Conservation (phyloP, 192 early-diverging fungal genomes). For the Entomortierella lignicola region DNA sequence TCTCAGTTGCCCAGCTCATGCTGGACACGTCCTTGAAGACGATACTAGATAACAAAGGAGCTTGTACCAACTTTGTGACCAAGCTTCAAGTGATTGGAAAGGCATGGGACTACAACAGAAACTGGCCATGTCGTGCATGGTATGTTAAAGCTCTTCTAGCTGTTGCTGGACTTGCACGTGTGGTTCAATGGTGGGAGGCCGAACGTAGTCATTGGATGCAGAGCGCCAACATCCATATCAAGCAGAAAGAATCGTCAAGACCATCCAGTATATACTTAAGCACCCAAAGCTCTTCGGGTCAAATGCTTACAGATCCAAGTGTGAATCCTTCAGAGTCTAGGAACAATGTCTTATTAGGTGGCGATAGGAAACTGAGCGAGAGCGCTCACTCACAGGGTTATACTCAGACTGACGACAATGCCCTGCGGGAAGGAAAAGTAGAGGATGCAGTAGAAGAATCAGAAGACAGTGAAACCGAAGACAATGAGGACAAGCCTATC, state of each 20-base stretch:
- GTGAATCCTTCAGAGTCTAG: background rate
- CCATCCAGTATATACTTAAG: slow-evolving; percentile 29
- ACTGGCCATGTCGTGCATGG: slow-evolving; percentile 71
- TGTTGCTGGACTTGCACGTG: slow-evolving; percentile 78
- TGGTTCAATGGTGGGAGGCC: slow-evolving; percentile 84
- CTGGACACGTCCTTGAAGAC: slow-evolving; percentile 72
- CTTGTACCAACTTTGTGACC: slow-evolving; percentile 68
- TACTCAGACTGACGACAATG: background rate
- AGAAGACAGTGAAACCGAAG: background rate
- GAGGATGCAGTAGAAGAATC: background rate
- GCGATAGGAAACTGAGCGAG: background rate
- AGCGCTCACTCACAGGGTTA: background rate
- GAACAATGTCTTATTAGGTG: background rate
- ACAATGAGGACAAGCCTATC: slow-evolving; percentile 20
- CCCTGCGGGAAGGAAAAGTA: background rate
- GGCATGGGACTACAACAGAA: slow-evolving; percentile 72
- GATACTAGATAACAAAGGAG: slow-evolving; percentile 69
- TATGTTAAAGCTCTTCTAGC: slow-evolving; percentile 75
- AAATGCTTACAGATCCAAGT: background rate
- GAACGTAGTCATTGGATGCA: slow-evolving; percentile 75
- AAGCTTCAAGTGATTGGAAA: slow-evolving; percentile 69
- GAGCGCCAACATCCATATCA: slow-evolving; percentile 33
- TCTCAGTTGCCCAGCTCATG: slow-evolving; percentile 75
- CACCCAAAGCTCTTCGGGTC: slow-evolving; percentile 1
- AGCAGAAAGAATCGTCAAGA: slow-evolving; percentile 35